Evolutionary conservation across 2,329 filamentous ascomycete genomes (phyloP).

Genomic region (Westerdykella aurantiaca): DNA sequence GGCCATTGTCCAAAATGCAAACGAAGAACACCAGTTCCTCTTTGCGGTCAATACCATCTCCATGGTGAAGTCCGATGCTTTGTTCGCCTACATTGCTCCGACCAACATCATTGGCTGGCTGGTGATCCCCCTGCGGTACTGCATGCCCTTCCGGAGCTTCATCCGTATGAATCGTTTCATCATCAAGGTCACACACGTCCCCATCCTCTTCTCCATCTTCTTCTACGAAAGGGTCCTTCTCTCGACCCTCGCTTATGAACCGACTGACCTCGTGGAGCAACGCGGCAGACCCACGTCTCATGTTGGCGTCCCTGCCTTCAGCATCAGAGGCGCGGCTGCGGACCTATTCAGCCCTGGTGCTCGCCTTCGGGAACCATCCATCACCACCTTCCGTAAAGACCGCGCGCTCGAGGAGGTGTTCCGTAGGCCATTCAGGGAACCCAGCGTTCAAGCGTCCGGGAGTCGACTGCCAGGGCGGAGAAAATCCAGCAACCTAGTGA

Average conservation of each 20-base stretch:
- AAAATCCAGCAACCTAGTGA: constrained; percentile 75
- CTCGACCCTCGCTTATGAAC: constrained; percentile 69
- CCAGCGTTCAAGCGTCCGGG: constrained; percentile 38
- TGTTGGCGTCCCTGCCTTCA: constrained; percentile 47
- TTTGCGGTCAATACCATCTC: constrained; percentile 97
- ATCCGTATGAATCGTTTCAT: constrained; percentile 82
- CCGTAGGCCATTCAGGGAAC: constrained; percentile 58
- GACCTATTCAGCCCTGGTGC: constrained; percentile 66
- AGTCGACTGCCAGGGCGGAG: constrained; percentile 51
- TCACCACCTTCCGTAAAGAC: constrained; percentile 85
- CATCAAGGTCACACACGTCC: constrained; percentile 87
- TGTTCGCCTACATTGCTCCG: constrained; percentile 90
- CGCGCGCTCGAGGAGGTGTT: constrained; percentile 89
- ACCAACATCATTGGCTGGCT: constrained; percentile 90
- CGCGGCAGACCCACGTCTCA: constrained; percentile 54
- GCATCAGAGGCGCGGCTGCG: constrained; percentile 27
- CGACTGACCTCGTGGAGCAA: constrained; percentile 78
- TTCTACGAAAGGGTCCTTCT: constrained; percentile 78
- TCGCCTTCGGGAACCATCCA: constrained; percentile 75
- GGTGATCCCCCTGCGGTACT: constrained; percentile 73
- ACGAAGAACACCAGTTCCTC: constrained; percentile 84
- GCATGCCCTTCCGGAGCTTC: constrained; percentile 73
- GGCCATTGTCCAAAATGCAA: constrained; percentile 87
- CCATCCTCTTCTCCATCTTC: constrained; percentile 80
- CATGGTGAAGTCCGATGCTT: constrained; percentile 95